Percentiles rank a stretch among this genome's conserved stretches.
These are phyloP conservation scores for Lentinula novae-zelandiae DNA, from an alignment of 1,284 basidiomycete genomes.

Conservation along the genomic window DNA sequence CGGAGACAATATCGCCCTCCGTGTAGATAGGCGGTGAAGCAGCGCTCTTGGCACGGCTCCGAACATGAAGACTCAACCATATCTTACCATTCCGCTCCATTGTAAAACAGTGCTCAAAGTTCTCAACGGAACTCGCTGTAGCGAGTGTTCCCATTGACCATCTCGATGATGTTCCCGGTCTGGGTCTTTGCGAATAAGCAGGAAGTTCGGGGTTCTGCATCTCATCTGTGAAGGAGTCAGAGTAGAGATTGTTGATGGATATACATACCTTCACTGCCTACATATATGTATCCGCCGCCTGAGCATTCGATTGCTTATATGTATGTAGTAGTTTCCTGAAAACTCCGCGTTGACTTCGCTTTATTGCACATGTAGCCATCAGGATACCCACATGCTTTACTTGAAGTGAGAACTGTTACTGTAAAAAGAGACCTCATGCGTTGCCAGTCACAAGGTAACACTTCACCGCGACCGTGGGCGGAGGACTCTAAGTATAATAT, in stretches of 20 bases:
- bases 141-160: constrained; percentile 5
- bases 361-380: constrained; percentile 10
- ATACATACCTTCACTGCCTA: background rate
- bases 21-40: constrained; percentile 35
- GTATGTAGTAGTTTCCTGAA: background rate
- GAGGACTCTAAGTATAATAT: background rate
- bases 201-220: constrained; percentile 12
- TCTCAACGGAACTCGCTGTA: background rate
- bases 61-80: constrained; percentile 40
- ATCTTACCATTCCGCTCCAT: constrained; percentile 39
- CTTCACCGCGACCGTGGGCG: background rate
- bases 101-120: constrained; percentile 28
- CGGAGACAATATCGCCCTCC: constrained; percentile 40
- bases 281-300: background rate
- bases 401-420: constrained; percentile 2
- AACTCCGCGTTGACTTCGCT: constrained; percentile 7
- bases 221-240: background rate
- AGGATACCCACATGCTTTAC: constrained; percentile 9
- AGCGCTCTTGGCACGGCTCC: constrained; percentile 33
- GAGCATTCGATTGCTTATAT: background rate
- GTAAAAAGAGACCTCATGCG: background rate
- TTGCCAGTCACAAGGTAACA: constrained; percentile 4
- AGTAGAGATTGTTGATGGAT: background rate
- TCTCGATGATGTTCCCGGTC: background rate
- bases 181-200: constrained; percentile 8